Percentiles rank a stretch among this genome's conserved stretches.
Conservation (phyloP, 805 yeast species). For the Lipomyces orientalis region DNA sequence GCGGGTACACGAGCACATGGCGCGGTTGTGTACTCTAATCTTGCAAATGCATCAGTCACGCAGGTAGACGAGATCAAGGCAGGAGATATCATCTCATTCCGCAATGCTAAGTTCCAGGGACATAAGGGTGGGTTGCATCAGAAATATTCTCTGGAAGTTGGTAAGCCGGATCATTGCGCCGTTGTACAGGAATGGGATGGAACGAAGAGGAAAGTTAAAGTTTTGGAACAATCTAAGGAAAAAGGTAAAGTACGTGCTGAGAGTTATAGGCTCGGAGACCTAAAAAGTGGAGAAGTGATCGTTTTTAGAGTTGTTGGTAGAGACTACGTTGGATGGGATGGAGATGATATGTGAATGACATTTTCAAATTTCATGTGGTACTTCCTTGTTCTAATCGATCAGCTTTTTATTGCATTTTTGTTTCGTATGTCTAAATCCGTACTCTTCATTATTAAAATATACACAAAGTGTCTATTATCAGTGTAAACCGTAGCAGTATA, state of each 20-base stretch:
- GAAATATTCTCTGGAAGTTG: constrained; percentile 64
- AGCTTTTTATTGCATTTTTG: not conserved
- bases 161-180: constrained; percentile 60
- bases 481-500: not conserved
- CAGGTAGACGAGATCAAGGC: constrained; percentile 69
- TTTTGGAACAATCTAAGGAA: constrained; percentile 41
- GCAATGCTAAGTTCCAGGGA: constrained; percentile 65
- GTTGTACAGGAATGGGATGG: constrained; percentile 77
- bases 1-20: constrained; percentile 77
- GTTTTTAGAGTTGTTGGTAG: constrained; percentile 82
- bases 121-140: constrained; percentile 61
- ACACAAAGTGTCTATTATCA: not conserved
- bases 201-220: constrained; percentile 56
- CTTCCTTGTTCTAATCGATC: too few species aligned
- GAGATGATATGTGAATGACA: not conserved
- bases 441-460: not conserved
- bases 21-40: constrained; percentile 65
- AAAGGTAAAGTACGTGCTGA: constrained; percentile 66
- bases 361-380: not conserved
- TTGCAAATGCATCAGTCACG: constrained; percentile 55
- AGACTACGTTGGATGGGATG: constrained; percentile 70
- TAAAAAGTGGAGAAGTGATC: constrained; percentile 78
- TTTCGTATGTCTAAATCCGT: not conserved
- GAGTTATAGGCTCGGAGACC: constrained; percentile 69
- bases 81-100: constrained; percentile 83